Evolutionary conservation across 176 grass and related monocot species (phyloP).

Genomic region (Aegilops speltoides): DNA sequence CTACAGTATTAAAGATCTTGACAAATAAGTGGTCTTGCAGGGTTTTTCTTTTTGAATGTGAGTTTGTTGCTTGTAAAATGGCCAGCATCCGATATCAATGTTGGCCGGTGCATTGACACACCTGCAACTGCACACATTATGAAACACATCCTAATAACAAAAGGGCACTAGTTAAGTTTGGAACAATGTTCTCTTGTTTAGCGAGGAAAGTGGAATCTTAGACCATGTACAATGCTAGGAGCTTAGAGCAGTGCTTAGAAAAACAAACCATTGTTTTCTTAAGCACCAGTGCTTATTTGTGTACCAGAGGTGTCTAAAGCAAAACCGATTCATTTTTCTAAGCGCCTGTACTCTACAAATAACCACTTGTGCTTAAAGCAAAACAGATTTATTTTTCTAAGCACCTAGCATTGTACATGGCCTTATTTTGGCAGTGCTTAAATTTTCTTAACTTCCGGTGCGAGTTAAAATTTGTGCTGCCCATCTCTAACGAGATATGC

Average conservation of each 20-base stretch:
- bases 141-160: neutral
- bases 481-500: neutral
- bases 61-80: neutral
- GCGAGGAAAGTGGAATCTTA: neutral
- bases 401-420: too few species aligned
- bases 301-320: too few species aligned
- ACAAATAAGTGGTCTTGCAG: neutral
- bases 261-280: too few species aligned
- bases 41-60: neutral
- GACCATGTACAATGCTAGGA: too few species aligned
- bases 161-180: neutral
- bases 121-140: neutral
- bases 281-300: too few species aligned
- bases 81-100: neutral
- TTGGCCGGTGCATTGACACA: neutral
- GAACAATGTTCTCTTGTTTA: neutral
- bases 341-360: too few species aligned
- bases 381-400: too few species aligned
- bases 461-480: neutral
- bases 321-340: too few species aligned
- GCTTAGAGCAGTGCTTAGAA: too few species aligned
- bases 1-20: neutral
- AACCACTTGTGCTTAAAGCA: too few species aligned
- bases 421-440: neutral
- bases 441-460: neutral